Evolutionary conservation across 495 filamentous ascomycete genomes (phyloP), one percentile per base, ranked within the genome.

Genomic region (Talaromyces borbonicus): DNA sequence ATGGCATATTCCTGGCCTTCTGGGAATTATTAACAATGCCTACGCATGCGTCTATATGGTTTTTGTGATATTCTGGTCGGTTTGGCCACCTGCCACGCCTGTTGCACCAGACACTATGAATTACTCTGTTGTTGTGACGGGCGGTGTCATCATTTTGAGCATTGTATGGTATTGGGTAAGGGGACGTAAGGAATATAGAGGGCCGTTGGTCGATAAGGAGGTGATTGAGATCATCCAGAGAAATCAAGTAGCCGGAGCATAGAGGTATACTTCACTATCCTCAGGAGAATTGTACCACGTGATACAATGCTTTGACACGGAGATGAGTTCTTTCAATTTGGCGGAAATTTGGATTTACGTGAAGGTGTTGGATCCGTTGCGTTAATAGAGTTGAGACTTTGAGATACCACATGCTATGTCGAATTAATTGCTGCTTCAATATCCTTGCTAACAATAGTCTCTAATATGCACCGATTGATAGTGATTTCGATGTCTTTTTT

Each of bases 101-200:
- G 60, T 74, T 8, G 61, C 60, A 1, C 52, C 55, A 7, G 45
- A 62, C 4, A 75, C 62, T 20, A 74, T 79, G 59, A 79, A 80
- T 50, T 80, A 62, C 59, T 52, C 52, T 16, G 58, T 69, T 5
- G 57, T 74, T 11, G 67, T 75, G 6, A 72, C 65, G 46, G 57
- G 49, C 2, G 54, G 40, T 1, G 59, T 69, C 1, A 62, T 73
- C 31, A 25, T 62, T 2, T 49, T 67, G 7, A 61, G 63, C 8
- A 47, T 60, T 2, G 44, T 57, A 12, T 59, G 61, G 51, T 72
- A 71, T 48, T 22, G 50, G 5, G 19, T 60, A 14, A 52, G 59
- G 16, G 65, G 56, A 7, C 33, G 54, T 12, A 44, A 48, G 5
- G 46, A 58, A 4, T 65, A 65, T 44, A 48, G 51, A 5, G 59